Base-by-base conservation (phyloP, 2,329 filamentous ascomycete genomes). In the Xylaria sp. region DNA sequence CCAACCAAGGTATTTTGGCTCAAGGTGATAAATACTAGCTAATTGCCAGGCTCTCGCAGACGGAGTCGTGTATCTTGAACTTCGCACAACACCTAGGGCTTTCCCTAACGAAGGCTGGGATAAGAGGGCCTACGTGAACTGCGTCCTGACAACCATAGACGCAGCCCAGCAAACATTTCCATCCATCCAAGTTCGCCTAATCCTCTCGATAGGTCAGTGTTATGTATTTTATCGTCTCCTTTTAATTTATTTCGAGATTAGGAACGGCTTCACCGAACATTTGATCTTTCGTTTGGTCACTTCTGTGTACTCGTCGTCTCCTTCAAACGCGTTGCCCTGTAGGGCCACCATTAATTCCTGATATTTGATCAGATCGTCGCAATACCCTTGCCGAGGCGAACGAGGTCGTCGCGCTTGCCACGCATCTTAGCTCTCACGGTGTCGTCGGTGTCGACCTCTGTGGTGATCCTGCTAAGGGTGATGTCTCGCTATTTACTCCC, bases 361-460 rank as follows among this genome's bases (percentile, higher is more conserved):
- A 20, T 42, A n/a, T 20, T 49, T 5, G 39, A 42, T 82, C 95
- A 44, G 92, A 96, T 78, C 86, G 92, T 20, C 85, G 89, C 22
- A 83, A 87, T 71, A 87, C 85, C 9, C 72, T 82, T 9, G 75
- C 79, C 1, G 86, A 91, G 69, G 92, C 92, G 0, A 73, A 81
- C n/a, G 82, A 89, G 66, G 86, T 90, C 3, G 84, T 94, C 27
- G 79, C 85, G 20, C 83, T 96, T 1, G 91, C 91, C 1, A 77
- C 85, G 53, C 80, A 81, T 65, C 86, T 89, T 75, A 79, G 78
- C 15, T 69, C 73, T 42, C 75, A 78, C 4, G 87, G 88, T 20
- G 86, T 95, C 4, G 90, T 95, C 0, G 92, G 89, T 15, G 78
- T 96, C 25, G 93, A 96, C 74, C 85, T 96, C 22, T 95, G 92